Base-by-base conservation (phyloP, 768 basidiomycete species). In the Termitomyces sp. region DNA sequence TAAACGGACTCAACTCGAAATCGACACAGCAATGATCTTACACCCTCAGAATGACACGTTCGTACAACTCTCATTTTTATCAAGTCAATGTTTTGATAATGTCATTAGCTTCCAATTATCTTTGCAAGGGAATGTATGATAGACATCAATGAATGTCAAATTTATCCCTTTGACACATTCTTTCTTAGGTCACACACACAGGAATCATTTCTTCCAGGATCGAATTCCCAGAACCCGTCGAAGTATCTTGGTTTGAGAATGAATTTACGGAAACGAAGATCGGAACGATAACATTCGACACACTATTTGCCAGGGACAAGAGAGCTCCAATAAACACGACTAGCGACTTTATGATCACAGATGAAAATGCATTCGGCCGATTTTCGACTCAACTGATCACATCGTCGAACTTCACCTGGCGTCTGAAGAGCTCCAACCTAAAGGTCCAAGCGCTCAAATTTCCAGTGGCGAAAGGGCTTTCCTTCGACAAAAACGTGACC, bases 301-400 rank as follows among this genome's bases (percentile, higher is more conserved):
- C 72, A 4, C 74, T 90, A 43, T 69, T 73, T 22, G 80, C 86
- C 1, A 77, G 71, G 49, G 64, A 77, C 52, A 83, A 84, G 64
- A 79, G 81, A 54, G 88, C 86, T 0, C 73, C 70, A 3, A 77
- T 90, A 65, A 81, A 89, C 67, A 81, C 87, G 63, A 81, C 76
- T 8, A 82, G 79, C 0, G 71, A 69, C 0, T 89, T 90, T 69
- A 70, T 68, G 20, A 86, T 90, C 64, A 68, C 68, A 2, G 76
- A 90, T 63, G 70, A 80, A 64, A 68, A 67, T 32, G 82, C 82
- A 12, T 90, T 90, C 63, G 81, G 81, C 57, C 74, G 73, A 22
- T 90, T 90, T 69, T 78, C 86, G 2, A 71, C 71, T 43, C 70
- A 75, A 33, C 75, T 91, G 77, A 89, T 90, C 66, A 90, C 85